Percentiles rank a stretch among this genome's conserved stretches.
phyloP scores from a whole-genome alignment of 2,329 filamentous ascomycete species.

The Thelonectria rubi region DNA sequence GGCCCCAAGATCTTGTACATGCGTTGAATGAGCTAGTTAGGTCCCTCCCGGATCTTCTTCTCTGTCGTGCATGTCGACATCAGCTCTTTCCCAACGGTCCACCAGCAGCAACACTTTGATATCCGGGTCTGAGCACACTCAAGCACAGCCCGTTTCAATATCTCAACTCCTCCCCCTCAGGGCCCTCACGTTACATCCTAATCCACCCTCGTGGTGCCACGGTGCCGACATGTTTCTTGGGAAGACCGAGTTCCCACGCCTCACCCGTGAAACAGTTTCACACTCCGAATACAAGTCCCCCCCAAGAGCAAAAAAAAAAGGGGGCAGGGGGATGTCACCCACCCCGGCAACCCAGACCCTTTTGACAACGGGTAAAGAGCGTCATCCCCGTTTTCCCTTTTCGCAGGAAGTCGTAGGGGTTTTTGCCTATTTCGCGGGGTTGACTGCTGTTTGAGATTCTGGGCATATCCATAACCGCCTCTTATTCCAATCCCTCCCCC shows the following conservation, averaged over 20 bases:
- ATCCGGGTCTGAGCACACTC: not conserved
- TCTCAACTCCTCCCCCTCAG: too few species aligned
- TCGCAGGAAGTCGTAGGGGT: too few species aligned
- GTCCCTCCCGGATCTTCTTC: too few species aligned
- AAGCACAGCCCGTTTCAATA: too few species aligned
- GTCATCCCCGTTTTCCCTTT: not conserved
- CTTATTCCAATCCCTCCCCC: too few species aligned
- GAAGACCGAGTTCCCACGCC: not conserved
- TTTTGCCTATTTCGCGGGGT: too few species aligned
- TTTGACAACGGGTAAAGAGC: not conserved
- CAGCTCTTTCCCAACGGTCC: not conserved
- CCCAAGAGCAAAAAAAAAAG: not conserved
- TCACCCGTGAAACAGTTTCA: slow-evolving; percentile 1
- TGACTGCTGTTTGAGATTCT: too few species aligned
- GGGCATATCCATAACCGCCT: not conserved
- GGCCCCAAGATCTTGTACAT: not conserved
- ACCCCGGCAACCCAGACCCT: not conserved
- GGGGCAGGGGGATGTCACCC: slow-evolving; percentile 1
- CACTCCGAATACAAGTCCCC: not conserved
- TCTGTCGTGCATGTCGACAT: not conserved
- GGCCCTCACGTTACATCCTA: not conserved
- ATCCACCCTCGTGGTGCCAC: not conserved
- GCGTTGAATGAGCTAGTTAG: too few species aligned
- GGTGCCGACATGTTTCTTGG: not conserved
- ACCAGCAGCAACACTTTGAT: not conserved